Base-by-base conservation (phyloP, 2,329 filamentous ascomycete species). In the Samsoniella hepiali region DNA sequence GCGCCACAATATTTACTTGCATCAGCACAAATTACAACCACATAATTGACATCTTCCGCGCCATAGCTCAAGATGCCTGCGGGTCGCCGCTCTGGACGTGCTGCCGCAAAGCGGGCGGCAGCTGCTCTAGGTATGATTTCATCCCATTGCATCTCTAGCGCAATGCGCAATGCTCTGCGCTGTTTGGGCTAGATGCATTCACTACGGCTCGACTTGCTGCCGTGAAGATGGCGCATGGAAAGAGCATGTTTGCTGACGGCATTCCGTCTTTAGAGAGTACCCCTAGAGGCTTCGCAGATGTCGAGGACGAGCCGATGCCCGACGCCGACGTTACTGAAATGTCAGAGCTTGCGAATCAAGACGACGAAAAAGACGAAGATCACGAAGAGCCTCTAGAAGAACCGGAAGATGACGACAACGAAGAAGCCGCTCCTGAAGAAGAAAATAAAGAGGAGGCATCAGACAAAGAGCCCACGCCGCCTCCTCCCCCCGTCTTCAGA, bases 401-500 rank as follows among this genome's bases (percentile, higher is more conserved):
- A 45, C 76, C 76, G 51, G 75, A 77, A 15, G 77, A 69, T 5
- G 68, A 74, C 5, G 74, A 73, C 50, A 73, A 72, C 34, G 70
- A 75, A 5, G 71, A 69, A 3, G 77, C 71, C 13, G 75, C 72
- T 9, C 72, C 75, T 22, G 79, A 80, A 27, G 78, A 78, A 56
- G 77, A 77, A 27, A 73, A 71, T 10, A 74, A 74, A n/a, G 76
- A 78, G 3, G 63, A 65, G 32, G 54, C 61, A 27, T 81, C 78
- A 1, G 75, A 71, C 44, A 84, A 85, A 70, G 81, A 84, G 11
- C 81, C 83, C 1, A 79, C 81, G 0, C 82, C 84, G 27, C 80
- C 81, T 1, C 87, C 87, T 32, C 85, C 82, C 55, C 83, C 84
- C 31, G 82, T 89, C 53, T 83, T 92, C 65, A 86, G 91, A 61